These are phyloP conservation scores for Alternaria rosae DNA, from an alignment of 2,329 filamentous ascomycete genomes.

Conservation along the genomic window DNA sequence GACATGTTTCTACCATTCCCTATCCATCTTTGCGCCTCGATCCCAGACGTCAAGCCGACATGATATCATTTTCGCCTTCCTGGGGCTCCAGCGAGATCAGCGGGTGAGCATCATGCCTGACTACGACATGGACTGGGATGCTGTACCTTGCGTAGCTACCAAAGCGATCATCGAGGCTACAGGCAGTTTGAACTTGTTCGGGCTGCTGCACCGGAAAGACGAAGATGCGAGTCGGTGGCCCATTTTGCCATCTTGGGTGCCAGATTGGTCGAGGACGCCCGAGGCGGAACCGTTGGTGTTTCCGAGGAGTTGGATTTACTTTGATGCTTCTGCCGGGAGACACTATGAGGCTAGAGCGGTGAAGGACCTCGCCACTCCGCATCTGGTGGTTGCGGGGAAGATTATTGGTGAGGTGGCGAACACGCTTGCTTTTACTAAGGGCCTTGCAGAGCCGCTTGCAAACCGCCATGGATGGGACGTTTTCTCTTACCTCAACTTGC, in stretches of 20 bases:
- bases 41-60: not conserved
- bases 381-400: not conserved
- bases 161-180: not conserved
- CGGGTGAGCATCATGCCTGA: not conserved
- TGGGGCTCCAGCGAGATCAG: not conserved
- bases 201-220: not conserved
- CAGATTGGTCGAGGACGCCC: not conserved
- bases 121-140: not conserved
- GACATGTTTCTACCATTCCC: not conserved
- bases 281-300: not conserved
- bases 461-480: not conserved
- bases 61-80: not conserved
- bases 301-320: not conserved
- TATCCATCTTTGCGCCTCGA: not conserved
- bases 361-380: not conserved
- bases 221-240: not conserved
- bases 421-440: not conserved
- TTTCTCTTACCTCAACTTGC: not conserved
- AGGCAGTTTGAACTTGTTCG: not conserved
- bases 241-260: not conserved
- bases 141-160: not conserved
- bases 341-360: not conserved
- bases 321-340: not conserved
- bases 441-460: not conserved
- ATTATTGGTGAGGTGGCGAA: not conserved